Evolutionary conservation across 495 filamentous ascomycete species (phyloP).

Genomic region (Umbilicaria muhlenbergii): DNA sequence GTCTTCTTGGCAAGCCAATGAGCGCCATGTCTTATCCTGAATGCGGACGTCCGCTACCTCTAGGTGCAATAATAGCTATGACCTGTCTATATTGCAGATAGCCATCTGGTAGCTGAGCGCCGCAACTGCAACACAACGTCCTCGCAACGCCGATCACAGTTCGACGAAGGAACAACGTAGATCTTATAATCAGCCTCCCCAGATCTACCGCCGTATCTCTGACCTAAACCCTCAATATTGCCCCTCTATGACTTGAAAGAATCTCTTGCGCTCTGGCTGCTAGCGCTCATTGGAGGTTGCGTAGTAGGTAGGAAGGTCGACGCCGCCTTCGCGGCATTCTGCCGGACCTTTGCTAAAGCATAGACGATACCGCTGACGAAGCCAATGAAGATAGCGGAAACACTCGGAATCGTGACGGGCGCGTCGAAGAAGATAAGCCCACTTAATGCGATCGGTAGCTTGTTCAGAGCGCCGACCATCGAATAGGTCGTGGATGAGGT

Average conservation of each 20-base stretch:
- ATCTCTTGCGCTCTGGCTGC: constrained; percentile 82
- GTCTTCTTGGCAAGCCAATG: too few relatives aligned
- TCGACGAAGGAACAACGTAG: too few relatives aligned
- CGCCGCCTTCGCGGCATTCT: constrained; percentile 45
- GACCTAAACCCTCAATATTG: background rate
- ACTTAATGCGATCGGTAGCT: constrained; percentile 82
- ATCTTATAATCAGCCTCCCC: too few relatives aligned
- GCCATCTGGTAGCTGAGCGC: too few relatives aligned
- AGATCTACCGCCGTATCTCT: too few relatives aligned
- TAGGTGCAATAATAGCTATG: too few relatives aligned
- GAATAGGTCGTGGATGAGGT: constrained; percentile 94
- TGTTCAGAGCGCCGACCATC: constrained; percentile 97
- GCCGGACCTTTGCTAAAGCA: constrained; percentile 78
- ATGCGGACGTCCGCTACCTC: too few relatives aligned
- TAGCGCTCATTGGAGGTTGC: constrained; percentile 64
- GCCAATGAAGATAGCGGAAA: constrained; percentile 76
- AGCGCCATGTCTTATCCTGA: too few relatives aligned
- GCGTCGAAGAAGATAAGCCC: constrained; percentile 92
- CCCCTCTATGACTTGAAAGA: constrained; percentile 40
- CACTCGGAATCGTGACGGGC: constrained; percentile 79
- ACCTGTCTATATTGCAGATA: too few relatives aligned
- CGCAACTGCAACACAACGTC: too few relatives aligned
- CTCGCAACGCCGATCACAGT: too few relatives aligned
- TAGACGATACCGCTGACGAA: constrained; percentile 90
- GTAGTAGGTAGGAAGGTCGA: constrained; percentile 51